phyloP scores from a whole-genome alignment of 805 yeast species.

The Jamesozyma piceae region DNA sequence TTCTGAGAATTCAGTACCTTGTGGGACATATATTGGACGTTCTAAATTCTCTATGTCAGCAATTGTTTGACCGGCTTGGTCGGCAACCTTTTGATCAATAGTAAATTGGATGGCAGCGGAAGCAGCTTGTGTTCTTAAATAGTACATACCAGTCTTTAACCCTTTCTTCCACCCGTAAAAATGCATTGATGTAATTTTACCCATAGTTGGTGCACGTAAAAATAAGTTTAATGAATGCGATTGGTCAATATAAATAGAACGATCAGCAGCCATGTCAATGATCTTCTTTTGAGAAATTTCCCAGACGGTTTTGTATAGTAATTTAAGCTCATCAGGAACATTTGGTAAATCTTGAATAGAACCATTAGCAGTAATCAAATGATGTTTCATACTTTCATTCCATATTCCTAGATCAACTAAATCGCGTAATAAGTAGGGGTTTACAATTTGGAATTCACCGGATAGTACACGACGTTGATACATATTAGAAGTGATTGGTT shows the following conservation, averaged over 20 bases:
- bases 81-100: slow-evolving; percentile 47
- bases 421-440: slow-evolving; percentile 73
- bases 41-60: slow-evolving; percentile 12
- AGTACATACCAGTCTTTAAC: slow-evolving; percentile 93
- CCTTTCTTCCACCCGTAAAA: slow-evolving; percentile 97
- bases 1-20: slow-evolving; percentile 8
- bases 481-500: slow-evolving; percentile 86
- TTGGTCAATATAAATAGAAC: slow-evolving; percentile 81
- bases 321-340: slow-evolving; percentile 65
- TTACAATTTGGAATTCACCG: slow-evolving; percentile 88
- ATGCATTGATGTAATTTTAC: slow-evolving; percentile 91
- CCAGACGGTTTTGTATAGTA: slow-evolving; percentile 90
- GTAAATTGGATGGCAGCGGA: slow-evolving; percentile 92
- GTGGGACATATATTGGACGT: slow-evolving; percentile 35
- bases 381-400: slow-evolving; percentile 67
- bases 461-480: slow-evolving; percentile 82
- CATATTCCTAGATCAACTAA: slow-evolving; percentile 72
- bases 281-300: slow-evolving; percentile 78
- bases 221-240: slow-evolving; percentile 87
- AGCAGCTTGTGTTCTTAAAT: slow-evolving; percentile 92
- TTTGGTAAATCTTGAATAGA: slow-evolving; percentile 66
- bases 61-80: slow-evolving; percentile 36
- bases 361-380: slow-evolving; percentile 66
- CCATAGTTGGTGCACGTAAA: slow-evolving; percentile 81
- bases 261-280: slow-evolving; percentile 75